Evolutionary conservation across 1,139 yeast species (phyloP).

Genomic region (Lodderomyces oxycetoniae): DNA sequence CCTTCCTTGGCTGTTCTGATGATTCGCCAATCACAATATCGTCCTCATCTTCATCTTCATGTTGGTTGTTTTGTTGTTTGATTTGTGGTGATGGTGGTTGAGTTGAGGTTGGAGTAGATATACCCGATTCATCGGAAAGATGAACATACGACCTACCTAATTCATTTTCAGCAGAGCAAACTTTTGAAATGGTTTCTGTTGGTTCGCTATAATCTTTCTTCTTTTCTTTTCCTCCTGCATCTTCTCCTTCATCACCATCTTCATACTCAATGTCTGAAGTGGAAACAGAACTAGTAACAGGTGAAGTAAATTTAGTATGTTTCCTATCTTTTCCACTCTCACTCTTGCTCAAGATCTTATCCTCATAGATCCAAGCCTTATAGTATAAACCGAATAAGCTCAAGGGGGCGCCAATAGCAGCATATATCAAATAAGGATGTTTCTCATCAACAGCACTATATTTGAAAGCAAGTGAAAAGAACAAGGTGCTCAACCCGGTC

Average conservation of each 20-base stretch:
- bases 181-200: slow-evolving; percentile 8
- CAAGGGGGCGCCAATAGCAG: slow-evolving; percentile 48
- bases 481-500: slow-evolving; percentile 34
- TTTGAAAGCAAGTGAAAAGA: slow-evolving; percentile 40
- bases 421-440: slow-evolving; percentile 54
- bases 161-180: slow-evolving; percentile 21
- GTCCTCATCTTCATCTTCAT: slow-evolving; percentile 13
- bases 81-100: slow-evolving; percentile 11
- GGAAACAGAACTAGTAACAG: slow-evolving; percentile 2
- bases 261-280: not conserved
- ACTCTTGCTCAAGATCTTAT: slow-evolving; percentile 15
- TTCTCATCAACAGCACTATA: slow-evolving; percentile 40
- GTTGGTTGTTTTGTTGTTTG: slow-evolving; percentile 12
- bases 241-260: not conserved
- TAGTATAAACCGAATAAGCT: slow-evolving; percentile 26
- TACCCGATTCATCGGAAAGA: slow-evolving; percentile 41
- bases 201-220: slow-evolving; percentile 13
- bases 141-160: slow-evolving; percentile 50
- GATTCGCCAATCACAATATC: too few relatives aligned
- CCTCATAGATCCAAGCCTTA: slow-evolving; percentile 16
- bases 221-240: slow-evolving; percentile 3
- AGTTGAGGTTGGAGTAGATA: slow-evolving; percentile 19
- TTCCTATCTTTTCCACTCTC: slow-evolving; percentile 5
- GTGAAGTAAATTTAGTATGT: slow-evolving; percentile 1
- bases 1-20: slow-evolving; percentile 16